Percentiles rank a stretch among this genome's conserved stretches.
These are phyloP conservation scores for Dendrobium chrysotoxum DNA, from an alignment of 106 monocot species.

Conservation along the genomic window DNA sequence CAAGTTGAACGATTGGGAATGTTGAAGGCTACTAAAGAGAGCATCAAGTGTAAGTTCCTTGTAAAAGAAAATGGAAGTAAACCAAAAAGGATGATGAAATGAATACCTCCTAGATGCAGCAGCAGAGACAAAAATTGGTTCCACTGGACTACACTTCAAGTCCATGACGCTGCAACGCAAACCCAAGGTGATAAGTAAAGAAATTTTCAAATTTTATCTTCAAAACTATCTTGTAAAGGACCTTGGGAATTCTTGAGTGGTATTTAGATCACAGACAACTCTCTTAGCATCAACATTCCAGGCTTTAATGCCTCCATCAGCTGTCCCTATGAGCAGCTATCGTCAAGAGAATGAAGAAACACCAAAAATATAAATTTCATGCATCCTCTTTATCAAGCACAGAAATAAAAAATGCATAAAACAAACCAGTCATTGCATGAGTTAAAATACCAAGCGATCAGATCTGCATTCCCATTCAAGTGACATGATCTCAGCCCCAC, in stretches of 20 bases:
- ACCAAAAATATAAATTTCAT: conserved; percentile 15
- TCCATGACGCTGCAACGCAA: conserved; percentile 57
- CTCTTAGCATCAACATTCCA: conserved; percentile 99
- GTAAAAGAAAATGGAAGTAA: background rate
- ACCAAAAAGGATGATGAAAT: background rate
- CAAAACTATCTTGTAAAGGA: conserved; percentile 14
- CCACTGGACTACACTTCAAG: conserved; percentile 92
- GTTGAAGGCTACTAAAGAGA: background rate
- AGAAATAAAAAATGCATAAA: background rate
- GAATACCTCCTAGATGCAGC: conserved; percentile 86
- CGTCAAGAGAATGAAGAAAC: conserved; percentile 30
- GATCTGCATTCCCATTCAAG: conserved; percentile 95
- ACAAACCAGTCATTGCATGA: conserved; percentile 1
- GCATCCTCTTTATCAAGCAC: background rate
- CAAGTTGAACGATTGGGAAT: background rate
- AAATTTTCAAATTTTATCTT: background rate
- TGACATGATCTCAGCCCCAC: conserved; percentile 82
- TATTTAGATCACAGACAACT: conserved; percentile 95
- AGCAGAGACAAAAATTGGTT: conserved; percentile 94
- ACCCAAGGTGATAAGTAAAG: background rate
- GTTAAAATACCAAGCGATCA: conserved; percentile 72
- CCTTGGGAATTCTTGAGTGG: conserved; percentile 79
- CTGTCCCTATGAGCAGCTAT: conserved; percentile 97
- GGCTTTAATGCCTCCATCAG: conserved; percentile 95
- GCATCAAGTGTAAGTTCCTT: background rate